These are phyloP conservation scores for Epichloe typhina DNA, from an alignment of 2,329 filamentous ascomycete species.

Conservation along the genomic window DNA sequence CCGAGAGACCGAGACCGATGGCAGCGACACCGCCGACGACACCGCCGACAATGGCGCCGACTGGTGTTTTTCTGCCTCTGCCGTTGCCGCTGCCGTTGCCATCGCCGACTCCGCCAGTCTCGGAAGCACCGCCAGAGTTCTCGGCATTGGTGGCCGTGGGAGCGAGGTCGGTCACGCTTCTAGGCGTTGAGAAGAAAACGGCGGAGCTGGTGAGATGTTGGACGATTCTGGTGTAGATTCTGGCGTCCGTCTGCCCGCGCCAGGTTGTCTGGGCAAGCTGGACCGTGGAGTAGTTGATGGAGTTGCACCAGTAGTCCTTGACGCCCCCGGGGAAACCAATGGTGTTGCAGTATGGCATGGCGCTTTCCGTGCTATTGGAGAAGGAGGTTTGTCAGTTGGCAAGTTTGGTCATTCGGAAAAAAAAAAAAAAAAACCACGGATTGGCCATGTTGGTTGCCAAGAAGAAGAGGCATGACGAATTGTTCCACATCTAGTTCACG, in stretches of 20 bases:
- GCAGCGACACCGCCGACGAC: conserved; percentile 24
- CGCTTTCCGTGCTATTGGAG: conserved; percentile 20
- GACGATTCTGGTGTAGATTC: neutral
- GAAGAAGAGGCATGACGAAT: neutral
- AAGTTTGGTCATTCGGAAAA: no score
- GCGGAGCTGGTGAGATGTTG: neutral
- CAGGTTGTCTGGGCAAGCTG: conserved; percentile 29
- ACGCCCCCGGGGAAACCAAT: conserved; percentile 27
- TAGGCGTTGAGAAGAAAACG: neutral
- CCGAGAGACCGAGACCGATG: conserved; percentile 19
- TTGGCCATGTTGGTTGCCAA: no score
- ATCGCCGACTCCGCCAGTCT: conserved; percentile 1
- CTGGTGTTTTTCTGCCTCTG: conserved; percentile 10
- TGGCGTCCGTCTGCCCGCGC: conserved; percentile 18
- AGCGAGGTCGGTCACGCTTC: neutral
- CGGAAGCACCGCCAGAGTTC: neutral
- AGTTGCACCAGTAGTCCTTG: conserved; percentile 32
- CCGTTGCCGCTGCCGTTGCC: conserved; percentile 1
- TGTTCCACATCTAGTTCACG: neutral
- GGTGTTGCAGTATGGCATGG: conserved; percentile 31
- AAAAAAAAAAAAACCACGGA: neutral
- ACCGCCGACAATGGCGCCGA: conserved; percentile 25
- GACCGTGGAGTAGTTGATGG: conserved; percentile 17
- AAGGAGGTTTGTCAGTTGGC: neutral
- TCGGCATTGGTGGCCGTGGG: conserved; percentile 1